Evolutionary conservation across 805 yeast genomes (phyloP).

Genomic region (Saturnispora besseyi): DNA sequence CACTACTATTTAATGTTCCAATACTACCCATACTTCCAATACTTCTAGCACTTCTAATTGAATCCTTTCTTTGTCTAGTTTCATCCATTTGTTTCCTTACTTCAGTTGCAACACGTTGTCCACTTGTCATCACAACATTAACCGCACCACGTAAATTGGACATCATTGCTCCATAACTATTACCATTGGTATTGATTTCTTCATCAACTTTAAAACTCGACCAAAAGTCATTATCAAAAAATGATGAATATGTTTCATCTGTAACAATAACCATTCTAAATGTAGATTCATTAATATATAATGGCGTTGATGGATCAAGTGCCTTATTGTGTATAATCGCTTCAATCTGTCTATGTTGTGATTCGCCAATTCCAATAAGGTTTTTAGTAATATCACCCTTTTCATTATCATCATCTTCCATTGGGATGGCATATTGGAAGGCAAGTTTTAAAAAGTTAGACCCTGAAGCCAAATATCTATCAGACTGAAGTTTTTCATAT

Average conservation of each 20-base stretch:
- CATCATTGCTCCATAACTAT: slow-evolving; percentile 29
- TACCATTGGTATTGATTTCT: slow-evolving; percentile 29
- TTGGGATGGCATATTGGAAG: slow-evolving; percentile 81
- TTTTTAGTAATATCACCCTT: not conserved
- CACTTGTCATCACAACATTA: slow-evolving; percentile 87
- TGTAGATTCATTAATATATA: slow-evolving; percentile 69
- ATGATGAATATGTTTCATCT: slow-evolving; percentile 83
- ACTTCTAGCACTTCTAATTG: slow-evolving; percentile 7
- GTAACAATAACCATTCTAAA: slow-evolving; percentile 93
- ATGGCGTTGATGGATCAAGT: slow-evolving; percentile 70
- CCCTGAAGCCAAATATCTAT: slow-evolving; percentile 77
- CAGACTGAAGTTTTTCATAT: slow-evolving; percentile 57
- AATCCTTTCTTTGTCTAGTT: slow-evolving; percentile 31
- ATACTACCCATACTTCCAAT: slow-evolving; percentile 5
- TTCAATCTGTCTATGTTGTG: slow-evolving; percentile 28
- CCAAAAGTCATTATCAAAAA: slow-evolving; percentile 63
- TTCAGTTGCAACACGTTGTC: slow-evolving; percentile 81
- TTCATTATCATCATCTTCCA: slow-evolving; percentile 30
- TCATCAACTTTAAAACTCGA: slow-evolving; percentile 59
- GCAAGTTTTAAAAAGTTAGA: slow-evolving; percentile 80
- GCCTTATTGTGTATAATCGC: slow-evolving; percentile 57
- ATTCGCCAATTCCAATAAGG: slow-evolving; percentile 10
- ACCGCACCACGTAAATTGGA: slow-evolving; percentile 75
- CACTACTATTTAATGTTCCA: not conserved
- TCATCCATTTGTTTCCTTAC: slow-evolving; percentile 84